Base-by-base conservation (phyloP, 768 basidiomycete genomes). In the Tremella yokohamensis region DNA sequence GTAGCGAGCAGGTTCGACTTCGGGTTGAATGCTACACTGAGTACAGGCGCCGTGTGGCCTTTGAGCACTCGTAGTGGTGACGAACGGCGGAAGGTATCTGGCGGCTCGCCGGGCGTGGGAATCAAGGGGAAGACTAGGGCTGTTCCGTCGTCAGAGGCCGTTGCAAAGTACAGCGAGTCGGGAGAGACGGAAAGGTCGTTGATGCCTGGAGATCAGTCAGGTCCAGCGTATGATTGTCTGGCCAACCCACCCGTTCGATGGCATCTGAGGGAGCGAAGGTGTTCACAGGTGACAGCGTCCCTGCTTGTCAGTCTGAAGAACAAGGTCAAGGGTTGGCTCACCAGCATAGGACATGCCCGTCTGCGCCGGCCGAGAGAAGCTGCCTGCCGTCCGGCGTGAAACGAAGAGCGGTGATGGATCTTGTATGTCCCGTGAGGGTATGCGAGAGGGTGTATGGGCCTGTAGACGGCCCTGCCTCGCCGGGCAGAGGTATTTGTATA, bases 21-120 rank as follows among this genome's bases (percentile, higher is more conserved):
- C 0, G 90, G 92, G 66, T 89, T 92, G 77, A 87, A 98, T 69
- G 90, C 88, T 19, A 97, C 82, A 63, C 91, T 93, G 69, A 96
- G 92, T 1, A 98, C 91, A 58, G 90, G 90, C 69, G 89, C 92
- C 9, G 92, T 92, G 70, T 99, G 94, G 0, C 89, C 89, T 44
- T 82, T 81, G 12, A 99, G 79, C 11, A 81, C 83, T 61, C 86
- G 88, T 6, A 84, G 82, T 58, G 81, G 77, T 39, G 34, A 50
- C 8, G 58, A 29, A n/a, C 29, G 38, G 13, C 44, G n/a, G 44
- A 45, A 18, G 13, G 38, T 1, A 47, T 16, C 1, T 15, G 52
- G 20, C 16, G 61, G 38, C 42, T 42, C 7, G 18, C 49, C 18
- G 56, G 66, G 38, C 62, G 25, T 49, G 64, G 55, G 25, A 9